A percentile compares a stretch with the other conserved stretches of the same genome.
Evolutionary conservation across 225 moss, liverwort and hornwort species (phyloP).

Genomic region (Thuidium tamariscinum): DNA sequence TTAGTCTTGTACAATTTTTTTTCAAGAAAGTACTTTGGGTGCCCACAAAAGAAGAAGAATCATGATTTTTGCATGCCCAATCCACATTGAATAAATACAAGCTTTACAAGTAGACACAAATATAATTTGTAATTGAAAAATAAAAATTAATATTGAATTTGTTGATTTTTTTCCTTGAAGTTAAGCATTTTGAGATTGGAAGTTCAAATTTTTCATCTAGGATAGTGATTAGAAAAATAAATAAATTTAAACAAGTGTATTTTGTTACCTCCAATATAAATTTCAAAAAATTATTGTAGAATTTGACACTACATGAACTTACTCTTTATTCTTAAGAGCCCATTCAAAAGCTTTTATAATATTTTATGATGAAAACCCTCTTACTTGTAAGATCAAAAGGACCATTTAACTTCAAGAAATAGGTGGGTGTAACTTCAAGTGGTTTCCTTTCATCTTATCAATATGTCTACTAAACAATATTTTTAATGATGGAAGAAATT

Average conservation of each 20-base stretch:
- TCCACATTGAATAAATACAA: background rate
- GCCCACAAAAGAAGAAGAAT: rapidly evolving
- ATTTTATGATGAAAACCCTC: no score
- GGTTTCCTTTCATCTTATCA: rapidly evolving
- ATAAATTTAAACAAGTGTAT: background rate
- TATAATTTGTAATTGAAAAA: background rate
- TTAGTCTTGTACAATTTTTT: rapidly evolving
- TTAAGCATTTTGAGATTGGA: background rate
- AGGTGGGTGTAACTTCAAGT: no score
- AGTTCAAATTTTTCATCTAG: no score
- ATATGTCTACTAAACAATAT: background rate
- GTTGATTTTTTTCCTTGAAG: rapidly evolving
- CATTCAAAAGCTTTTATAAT: background rate
- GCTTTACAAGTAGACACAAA: background rate
- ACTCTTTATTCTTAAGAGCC: rapidly evolving
- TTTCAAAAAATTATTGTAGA: background rate
- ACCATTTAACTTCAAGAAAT: no score
- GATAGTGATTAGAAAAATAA: no score
- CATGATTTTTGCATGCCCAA: background rate
- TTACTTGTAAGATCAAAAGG: no score
- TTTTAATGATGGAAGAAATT: background rate
- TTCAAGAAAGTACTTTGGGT: rapidly evolving
- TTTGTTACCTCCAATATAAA: background rate
- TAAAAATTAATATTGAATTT: background rate
- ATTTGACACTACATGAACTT: rapidly evolving